Conservation (phyloP, 208 protist species). For the Trypanosoma scelopori region DNA sequence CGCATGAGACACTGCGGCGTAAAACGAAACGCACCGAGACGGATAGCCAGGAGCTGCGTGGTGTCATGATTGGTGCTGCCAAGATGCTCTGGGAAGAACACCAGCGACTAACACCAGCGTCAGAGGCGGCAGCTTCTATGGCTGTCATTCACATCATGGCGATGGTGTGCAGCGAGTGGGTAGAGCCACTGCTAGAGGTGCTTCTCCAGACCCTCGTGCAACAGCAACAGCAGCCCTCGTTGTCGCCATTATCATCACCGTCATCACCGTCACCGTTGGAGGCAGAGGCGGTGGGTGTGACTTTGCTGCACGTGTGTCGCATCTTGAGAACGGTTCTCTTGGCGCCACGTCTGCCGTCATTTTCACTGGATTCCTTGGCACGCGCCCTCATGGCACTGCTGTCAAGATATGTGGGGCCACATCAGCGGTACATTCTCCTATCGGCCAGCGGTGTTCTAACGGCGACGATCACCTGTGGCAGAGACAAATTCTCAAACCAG, state of each 20-base stretch:
- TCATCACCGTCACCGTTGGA: conserved; percentile 7
- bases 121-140: conserved; percentile 52
- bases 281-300: conserved; percentile 33
- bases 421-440: conserved; percentile 77
- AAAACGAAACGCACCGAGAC: conserved; percentile 27
- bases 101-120: conserved; percentile 35
- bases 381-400: conserved; percentile 59
- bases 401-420: conserved; percentile 76
- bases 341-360: conserved; percentile 40
- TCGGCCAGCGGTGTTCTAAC: conserved; percentile 62
- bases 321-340: conserved; percentile 48
- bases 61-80: conserved; percentile 53
- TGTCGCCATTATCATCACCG: neutral
- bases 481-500: conserved; percentile 34
- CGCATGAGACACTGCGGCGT: conserved; percentile 8
- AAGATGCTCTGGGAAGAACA: conserved; percentile 65
- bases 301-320: conserved; percentile 53
- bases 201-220: conserved; percentile 50
- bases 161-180: conserved; percentile 47
- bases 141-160: conserved; percentile 56
- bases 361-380: conserved; percentile 61
- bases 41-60: conserved; percentile 42
- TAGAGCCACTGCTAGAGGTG: conserved; percentile 59
- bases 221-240: conserved; percentile 32
- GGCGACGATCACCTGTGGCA: conserved; percentile 73